phyloP scores from a whole-genome alignment of 768 basidiomycete genomes.

The Lactifluus volemus region DNA sequence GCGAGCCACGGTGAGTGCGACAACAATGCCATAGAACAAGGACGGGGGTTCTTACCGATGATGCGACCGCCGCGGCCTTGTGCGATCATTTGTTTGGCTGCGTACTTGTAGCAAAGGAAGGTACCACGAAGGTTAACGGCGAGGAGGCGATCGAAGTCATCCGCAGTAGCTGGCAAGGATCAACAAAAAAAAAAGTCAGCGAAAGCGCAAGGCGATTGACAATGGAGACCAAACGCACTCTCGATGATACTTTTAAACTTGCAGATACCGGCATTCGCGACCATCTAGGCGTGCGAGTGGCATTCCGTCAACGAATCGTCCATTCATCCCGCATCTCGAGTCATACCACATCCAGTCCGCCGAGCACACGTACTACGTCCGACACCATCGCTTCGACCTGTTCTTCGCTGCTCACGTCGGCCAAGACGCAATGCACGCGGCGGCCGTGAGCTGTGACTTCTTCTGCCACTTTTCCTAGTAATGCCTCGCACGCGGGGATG shows the following conservation, averaged over 20 bases:
- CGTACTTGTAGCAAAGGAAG: slow-evolving; percentile 22
- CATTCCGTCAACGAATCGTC: neutral
- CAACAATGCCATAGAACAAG: neutral
- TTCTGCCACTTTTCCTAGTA: slow-evolving; percentile 23
- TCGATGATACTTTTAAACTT: slow-evolving; percentile 13
- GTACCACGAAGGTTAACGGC: slow-evolving; percentile 19
- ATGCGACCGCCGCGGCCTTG: slow-evolving; percentile 23
- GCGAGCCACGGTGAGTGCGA: neutral
- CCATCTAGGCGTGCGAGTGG: slow-evolving; percentile 18
- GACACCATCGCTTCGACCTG: slow-evolving; percentile 23
- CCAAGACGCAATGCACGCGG: slow-evolving; percentile 18
- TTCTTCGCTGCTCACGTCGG: slow-evolving; percentile 17
- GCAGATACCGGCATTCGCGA: slow-evolving; percentile 23
- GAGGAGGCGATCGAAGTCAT: slow-evolving; percentile 19
- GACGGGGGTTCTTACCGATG: slow-evolving; percentile 12
- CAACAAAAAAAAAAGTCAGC: too few species aligned
- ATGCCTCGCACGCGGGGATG: slow-evolving; percentile 22
- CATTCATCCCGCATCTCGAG: too few species aligned
- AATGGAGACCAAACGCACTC: slow-evolving; percentile 10
- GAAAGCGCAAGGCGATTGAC: neutral
- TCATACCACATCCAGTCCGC: slow-evolving; percentile 28
- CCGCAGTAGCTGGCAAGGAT: slow-evolving; percentile 13
- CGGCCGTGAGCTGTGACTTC: slow-evolving; percentile 18
- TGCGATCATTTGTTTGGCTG: slow-evolving; percentile 22
- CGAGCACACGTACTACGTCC: slow-evolving; percentile 20